Evolutionary conservation across 1,139 yeast species (phyloP).

Genomic region (Casaregolazyma lundiana): DNA sequence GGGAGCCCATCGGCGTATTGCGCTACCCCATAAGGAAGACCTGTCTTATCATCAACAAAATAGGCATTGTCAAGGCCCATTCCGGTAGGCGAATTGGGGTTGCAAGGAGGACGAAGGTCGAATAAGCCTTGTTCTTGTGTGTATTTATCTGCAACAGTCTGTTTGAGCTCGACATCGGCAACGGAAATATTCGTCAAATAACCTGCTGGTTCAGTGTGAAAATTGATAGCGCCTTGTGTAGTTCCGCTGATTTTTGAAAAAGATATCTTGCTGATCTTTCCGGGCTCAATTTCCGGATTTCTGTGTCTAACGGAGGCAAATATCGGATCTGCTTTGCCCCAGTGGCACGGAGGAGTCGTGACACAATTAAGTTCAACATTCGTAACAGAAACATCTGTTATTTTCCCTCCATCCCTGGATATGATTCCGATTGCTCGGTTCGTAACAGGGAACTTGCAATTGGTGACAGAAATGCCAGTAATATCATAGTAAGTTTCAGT

Average conservation of each 20-base stretch:
- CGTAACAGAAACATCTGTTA: slow-evolving; percentile 2
- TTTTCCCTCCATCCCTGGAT: slow-evolving; percentile 15
- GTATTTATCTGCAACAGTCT: neutral
- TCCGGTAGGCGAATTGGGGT: slow-evolving; percentile 10
- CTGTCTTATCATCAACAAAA: slow-evolving; percentile 1
- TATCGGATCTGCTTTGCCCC: slow-evolving; percentile 16
- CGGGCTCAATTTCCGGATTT: slow-evolving; percentile 7
- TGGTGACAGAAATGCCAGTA: slow-evolving; percentile 40
- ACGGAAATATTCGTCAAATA: neutral
- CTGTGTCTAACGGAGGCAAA: slow-evolving; percentile 10
- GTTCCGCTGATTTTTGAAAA: slow-evolving; percentile 3
- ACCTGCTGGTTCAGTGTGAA: slow-evolving; percentile 5
- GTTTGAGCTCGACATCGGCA: slow-evolving; percentile 5
- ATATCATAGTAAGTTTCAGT: slow-evolving; percentile 13
- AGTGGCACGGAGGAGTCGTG: slow-evolving; percentile 10
- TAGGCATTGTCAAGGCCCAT: slow-evolving; percentile 14
- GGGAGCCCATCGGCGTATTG: slow-evolving; percentile 5
- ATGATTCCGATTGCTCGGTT: slow-evolving; percentile 43
- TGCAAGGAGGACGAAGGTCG: slow-evolving; percentile 15
- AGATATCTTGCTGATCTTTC: slow-evolving; percentile 4
- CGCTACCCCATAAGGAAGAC: slow-evolving; percentile 7
- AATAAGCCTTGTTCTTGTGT: slow-evolving; percentile 9
- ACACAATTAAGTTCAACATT: slow-evolving; percentile 9
- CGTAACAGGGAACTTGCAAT: slow-evolving; percentile 58
- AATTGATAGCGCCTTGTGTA: slow-evolving; percentile 11